Evolutionary conservation across 2,329 filamentous ascomycete species (phyloP).

Genomic region (Emmonsiellopsis sp.): DNA sequence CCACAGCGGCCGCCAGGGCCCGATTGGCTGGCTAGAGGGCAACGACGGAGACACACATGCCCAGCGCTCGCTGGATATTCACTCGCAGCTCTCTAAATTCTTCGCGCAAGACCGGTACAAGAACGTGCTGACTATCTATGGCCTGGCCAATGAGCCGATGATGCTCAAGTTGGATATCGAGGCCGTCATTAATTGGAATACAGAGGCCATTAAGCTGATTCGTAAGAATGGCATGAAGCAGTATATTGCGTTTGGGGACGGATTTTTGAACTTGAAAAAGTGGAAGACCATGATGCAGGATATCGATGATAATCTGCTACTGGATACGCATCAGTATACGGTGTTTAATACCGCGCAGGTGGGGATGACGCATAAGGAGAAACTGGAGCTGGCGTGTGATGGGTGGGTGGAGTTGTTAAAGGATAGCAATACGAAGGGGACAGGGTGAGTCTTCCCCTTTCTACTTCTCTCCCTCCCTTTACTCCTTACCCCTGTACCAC

Average conservation of each 20-base stretch:
- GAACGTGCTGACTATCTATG: conserved; percentile 87
- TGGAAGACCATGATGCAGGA: conserved; percentile 78
- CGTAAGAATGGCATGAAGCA: conserved; percentile 65
- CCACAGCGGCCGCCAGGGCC: conserved; percentile 75
- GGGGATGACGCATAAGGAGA: conserved; percentile 67
- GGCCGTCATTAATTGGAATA: conserved; percentile 71
- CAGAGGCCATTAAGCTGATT: conserved; percentile 61
- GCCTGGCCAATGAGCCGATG: conserved; percentile 85
- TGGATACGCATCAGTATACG: conserved; percentile 98
- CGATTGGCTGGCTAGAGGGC: conserved; percentile 85
- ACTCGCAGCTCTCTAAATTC: conserved; percentile 79
- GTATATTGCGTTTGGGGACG: conserved; percentile 77
- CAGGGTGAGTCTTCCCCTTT: conserved; percentile 45
- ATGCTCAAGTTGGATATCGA: conserved; percentile 63
- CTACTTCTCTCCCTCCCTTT: neutral
- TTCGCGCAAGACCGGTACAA: conserved; percentile 89
- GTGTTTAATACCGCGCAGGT: conserved; percentile 94
- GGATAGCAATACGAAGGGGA: conserved; percentile 60
- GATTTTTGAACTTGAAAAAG: conserved; percentile 81
- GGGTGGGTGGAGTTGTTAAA: conserved; percentile 70
- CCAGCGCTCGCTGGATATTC: conserved; percentile 75
- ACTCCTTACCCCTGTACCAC: neutral
- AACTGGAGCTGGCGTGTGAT: conserved; percentile 77
- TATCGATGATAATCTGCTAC: conserved; percentile 58
- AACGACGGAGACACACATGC: conserved; percentile 69